Base-by-base conservation (phyloP, 2,329 filamentous ascomycete species). In the Rhinocladiella mackenziei region DNA sequence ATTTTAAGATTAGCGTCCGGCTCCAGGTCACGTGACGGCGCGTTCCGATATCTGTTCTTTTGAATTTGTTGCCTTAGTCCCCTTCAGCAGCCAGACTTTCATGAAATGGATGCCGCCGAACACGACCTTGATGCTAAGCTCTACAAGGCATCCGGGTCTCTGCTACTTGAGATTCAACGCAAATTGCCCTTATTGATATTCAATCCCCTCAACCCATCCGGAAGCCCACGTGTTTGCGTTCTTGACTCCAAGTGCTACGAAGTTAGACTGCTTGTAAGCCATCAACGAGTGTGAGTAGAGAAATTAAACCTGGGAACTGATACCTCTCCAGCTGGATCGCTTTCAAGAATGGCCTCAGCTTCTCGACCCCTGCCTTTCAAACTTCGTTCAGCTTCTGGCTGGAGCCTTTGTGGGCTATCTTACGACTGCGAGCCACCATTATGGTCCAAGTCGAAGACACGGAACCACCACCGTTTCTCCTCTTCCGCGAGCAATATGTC, bases 291-390 rank as follows among this genome's bases (percentile, higher is more conserved):
- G 32, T 14, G 19, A n/a, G 39, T 19, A 22, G 15, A 10, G 11
- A 9, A n/a, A 7, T 11, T 35, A 32, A 15, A 13, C 20, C 11
- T 4, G n/a, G 28, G 30, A 11, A 34, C 50, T 53, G 31, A 55
- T 22, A 37, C 14, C 15, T 39, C 22, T 43, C 51, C 45, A 72
- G 70, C 78, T 98, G 37, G 89, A 96, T 56, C 81, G 85, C 2
- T 98, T 97, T 57, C 91, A 97, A 72, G 89, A 96, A 71, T 83
- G 94, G 54, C 92, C 92, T 13, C 92, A 98, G 63, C 76, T 97
- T 28, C 77, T 98, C 18, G 92, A 98, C 66, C 80, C 87, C 7
- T 78, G 91, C 63, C 74, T 98, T 30, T 81, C 84, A 38, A 75
- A 69, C 52, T 81, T 94, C 65, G 73, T 97, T 37, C 83, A 86